These are phyloP conservation scores for Xylaria venustula DNA, from an alignment of 495 filamentous ascomycete genomes.

Conservation along the genomic window DNA sequence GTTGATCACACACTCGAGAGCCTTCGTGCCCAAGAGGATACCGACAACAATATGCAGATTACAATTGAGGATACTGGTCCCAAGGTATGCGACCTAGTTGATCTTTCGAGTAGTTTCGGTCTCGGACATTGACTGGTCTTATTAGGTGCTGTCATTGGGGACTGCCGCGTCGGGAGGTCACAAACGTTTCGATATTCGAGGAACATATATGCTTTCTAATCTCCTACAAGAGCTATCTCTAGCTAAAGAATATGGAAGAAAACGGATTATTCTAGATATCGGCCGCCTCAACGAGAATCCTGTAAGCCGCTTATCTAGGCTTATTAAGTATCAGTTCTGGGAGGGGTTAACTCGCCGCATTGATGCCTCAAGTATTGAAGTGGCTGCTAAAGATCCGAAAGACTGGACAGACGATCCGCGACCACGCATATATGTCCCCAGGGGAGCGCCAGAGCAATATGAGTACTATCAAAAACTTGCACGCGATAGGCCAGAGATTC, in stretches of 20 bases:
- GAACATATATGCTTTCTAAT: constrained; percentile 94
- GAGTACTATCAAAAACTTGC: constrained; percentile 84
- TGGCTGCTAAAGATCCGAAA: constrained; percentile 83
- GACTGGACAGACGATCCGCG: constrained; percentile 85
- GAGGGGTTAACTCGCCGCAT: constrained; percentile 81
- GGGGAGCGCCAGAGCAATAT: constrained; percentile 79
- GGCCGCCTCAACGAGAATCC: constrained; percentile 89
- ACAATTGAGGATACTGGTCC: constrained; percentile 94
- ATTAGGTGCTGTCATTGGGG: constrained; percentile 71
- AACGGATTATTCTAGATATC: constrained; percentile 83
- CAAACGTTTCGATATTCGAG: constrained; percentile 80
- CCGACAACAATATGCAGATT: constrained; percentile 88
- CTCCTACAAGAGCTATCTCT: constrained; percentile 90
- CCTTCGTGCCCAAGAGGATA: constrained; percentile 79
- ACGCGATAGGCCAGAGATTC: constrained; percentile 69
- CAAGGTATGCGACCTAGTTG: constrained; percentile 59
- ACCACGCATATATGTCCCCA: constrained; percentile 88
- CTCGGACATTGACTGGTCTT: constrained; percentile 1
- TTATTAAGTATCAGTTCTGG: constrained; percentile 91
- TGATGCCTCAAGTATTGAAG: constrained; percentile 81
- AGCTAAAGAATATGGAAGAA: constrained; percentile 79
- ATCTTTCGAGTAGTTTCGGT: background rate
- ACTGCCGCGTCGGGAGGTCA: constrained; percentile 85
- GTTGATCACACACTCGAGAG: constrained; percentile 72
- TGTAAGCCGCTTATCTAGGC: constrained; percentile 75